Percentiles rank a stretch among this genome's conserved stretches.
Evolutionary conservation across 2,329 filamentous ascomycete genomes (phyloP).

Genomic region (Sporothrix mexicana): DNA sequence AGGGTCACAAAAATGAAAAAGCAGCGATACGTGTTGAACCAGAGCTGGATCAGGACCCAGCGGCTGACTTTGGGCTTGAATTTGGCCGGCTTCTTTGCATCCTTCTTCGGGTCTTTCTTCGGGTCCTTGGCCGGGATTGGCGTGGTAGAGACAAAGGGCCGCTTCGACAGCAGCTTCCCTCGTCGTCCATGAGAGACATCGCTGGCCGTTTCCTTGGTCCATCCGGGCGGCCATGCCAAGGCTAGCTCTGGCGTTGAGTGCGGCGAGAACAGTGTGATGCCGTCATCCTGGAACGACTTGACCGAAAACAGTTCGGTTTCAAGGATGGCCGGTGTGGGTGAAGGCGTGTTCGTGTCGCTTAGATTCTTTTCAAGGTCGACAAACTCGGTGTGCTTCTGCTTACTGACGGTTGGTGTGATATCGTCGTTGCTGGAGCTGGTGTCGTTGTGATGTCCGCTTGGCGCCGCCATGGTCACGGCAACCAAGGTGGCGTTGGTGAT

Average conservation of each 20-base stretch:
- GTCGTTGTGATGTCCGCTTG: background rate
- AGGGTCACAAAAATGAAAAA: slow-evolving; percentile 48
- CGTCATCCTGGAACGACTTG: slow-evolving; percentile 17
- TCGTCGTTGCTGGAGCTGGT: background rate
- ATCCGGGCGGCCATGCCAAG: slow-evolving; percentile 21
- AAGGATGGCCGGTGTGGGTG: background rate
- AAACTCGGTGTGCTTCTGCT: background rate
- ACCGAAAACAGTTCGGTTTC: slow-evolving; percentile 9
- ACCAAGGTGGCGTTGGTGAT: background rate
- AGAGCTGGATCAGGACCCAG: slow-evolving; percentile 47
- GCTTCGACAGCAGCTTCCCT: background rate
- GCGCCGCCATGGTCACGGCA: slow-evolving; percentile 15
- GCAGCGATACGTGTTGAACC: slow-evolving; percentile 51
- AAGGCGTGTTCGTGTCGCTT: background rate
- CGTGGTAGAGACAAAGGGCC: background rate
- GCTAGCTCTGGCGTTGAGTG: slow-evolving; percentile 15
- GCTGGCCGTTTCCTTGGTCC: background rate
- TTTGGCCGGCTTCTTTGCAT: background rate
- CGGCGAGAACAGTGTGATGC: slow-evolving; percentile 16
- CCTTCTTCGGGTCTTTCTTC: background rate
- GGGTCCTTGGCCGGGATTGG: background rate
- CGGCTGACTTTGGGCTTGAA: slow-evolving; percentile 39
- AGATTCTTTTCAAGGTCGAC: slow-evolving; percentile 28
- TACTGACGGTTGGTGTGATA: background rate
- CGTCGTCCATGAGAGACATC: background rate